Evolutionary conservation across 225 moss, liverwort and hornwort species (phyloP), one percentile per base, ranked within the genome.

Genomic region (Rhytidiadelphus loreus): DNA sequence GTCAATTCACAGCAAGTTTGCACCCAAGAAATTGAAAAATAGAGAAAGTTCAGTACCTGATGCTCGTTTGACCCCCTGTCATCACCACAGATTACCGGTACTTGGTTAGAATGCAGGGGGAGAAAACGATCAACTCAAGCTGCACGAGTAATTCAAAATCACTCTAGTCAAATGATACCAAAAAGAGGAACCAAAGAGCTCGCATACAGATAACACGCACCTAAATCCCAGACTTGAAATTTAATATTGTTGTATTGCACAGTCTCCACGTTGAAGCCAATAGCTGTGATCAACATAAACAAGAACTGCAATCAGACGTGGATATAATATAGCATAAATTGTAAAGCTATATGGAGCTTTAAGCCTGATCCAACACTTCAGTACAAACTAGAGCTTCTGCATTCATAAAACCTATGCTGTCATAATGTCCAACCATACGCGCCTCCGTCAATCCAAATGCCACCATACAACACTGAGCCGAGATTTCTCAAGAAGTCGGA

Each of bases 141-240:
- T 44, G 43, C 58, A 70, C 22, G 44, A 58, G 21, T 52, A 77
- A 88, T 62, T 24, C 65, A 66, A 71, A 46, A 80, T 53, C 68
- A 85, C 66, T 44, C 26, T 8, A 64, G 29, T 68, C 75, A 73
- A 50, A 55, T 29, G 68, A 69, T 43, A 63, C 37, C 87, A n/a
- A 85, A 76, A 33, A 74, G 52, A 33, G 8, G 21, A 65, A 16
- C 48, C 48, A 16, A 64, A 35, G 50, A 81, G 60, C n/a, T 62
- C n/a, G 69, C 61, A 25, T 48, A 56, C 44, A 37, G 53, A 43
- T 57, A 35, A 82, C 71, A 90, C 92, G 23, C 86, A 98, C 97
- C 97, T 92, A 98, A 93, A 94, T 98, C 97, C 97, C 97, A 98
- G 59, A 98, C 97, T 98, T 98, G 97, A 88, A 98, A 98, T 90